Base-by-base conservation (phyloP, 805 yeast species). In the Metschnikowia cubensis region DNA sequence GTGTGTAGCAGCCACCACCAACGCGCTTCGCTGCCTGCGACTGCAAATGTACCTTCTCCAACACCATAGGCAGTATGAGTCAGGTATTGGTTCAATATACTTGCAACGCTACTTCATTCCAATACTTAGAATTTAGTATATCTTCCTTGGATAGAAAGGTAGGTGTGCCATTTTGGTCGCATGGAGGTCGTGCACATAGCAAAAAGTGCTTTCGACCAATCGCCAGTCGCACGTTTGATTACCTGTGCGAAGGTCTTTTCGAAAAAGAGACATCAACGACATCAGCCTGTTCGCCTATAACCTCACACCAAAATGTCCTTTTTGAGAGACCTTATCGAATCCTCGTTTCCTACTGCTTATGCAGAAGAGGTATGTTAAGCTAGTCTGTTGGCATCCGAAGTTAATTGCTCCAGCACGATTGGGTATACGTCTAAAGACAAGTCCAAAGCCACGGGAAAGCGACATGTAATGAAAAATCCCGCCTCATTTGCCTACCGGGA, bases 281-380 rank as follows among this genome's bases (percentile, higher is more conserved):
- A 42, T 36, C 20, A 39, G 48, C 32, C 52, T 25, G 47, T 45
- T 50, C 35, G 31, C 50, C 40, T 33, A 42, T 13, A 45, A 40
- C 44, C 46, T 43, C 46, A 32, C 35, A 42, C 42, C 53, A 60
- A 54, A 50, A 75, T 75, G 80, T 68, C 78, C 59, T 74, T 81
- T 64, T 77, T 82, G 63, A 79, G 75, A 67, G 96, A 89, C 71
- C 73, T 89, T 65, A 85, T 87, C 73, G 96, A 89, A 66, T 80
- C 86, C 53, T 76, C 87, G 58, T 73, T 82, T 59, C 96, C 96
- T 67, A 79, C 87, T 61, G 96, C 95, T 47, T 83, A 79, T 73
- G 97, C 96, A 62, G 96, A 87, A 62, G 84, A 80, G 69, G 82
- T 73, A 73, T 63, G 77, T 73, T 44, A 11, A 29, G 10, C 34